Conservation (phyloP, 2,329 filamentous ascomycete genomes). For the Sclerotinia sclerotiorum region DNA sequence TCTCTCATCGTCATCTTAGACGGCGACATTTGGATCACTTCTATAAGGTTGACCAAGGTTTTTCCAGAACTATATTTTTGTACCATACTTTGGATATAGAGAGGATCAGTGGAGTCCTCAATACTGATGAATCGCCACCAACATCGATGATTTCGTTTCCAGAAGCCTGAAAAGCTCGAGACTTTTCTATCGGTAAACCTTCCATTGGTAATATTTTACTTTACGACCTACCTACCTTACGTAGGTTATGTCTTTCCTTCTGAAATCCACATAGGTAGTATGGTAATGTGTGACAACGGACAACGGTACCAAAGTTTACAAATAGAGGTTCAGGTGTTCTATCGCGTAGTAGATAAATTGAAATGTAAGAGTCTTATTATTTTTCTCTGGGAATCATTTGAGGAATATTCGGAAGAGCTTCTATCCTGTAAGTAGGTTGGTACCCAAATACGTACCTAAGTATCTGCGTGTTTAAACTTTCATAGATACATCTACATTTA, state of each 20-base stretch:
- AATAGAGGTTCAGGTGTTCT: background rate
- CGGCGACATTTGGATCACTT: background rate
- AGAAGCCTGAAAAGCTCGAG: background rate
- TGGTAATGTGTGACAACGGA: background rate
- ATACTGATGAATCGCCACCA: background rate
- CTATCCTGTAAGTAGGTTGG: background rate
- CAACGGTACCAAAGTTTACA: background rate
- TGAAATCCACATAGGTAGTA: background rate
- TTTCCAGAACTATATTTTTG: background rate
- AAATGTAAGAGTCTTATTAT: too few species aligned
- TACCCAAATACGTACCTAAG: too few species aligned
- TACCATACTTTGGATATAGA: background rate
- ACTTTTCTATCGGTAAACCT: background rate
- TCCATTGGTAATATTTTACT: too few species aligned
- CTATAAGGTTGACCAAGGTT: background rate
- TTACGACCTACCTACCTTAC: background rate
- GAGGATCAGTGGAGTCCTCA: background rate
- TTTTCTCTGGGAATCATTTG: background rate
- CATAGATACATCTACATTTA: background rate
- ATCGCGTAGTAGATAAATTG: background rate
- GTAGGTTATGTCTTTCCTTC: conserved; percentile 15
- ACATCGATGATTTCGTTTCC: conserved; percentile 4
- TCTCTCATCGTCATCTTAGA: background rate
- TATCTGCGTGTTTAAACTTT: background rate
- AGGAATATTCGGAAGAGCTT: background rate